A percentile compares a stretch with the other conserved stretches of the same genome.
Conservation (phyloP, 306 rosid species). For the Ammopiptanthus mongolicus region DNA sequence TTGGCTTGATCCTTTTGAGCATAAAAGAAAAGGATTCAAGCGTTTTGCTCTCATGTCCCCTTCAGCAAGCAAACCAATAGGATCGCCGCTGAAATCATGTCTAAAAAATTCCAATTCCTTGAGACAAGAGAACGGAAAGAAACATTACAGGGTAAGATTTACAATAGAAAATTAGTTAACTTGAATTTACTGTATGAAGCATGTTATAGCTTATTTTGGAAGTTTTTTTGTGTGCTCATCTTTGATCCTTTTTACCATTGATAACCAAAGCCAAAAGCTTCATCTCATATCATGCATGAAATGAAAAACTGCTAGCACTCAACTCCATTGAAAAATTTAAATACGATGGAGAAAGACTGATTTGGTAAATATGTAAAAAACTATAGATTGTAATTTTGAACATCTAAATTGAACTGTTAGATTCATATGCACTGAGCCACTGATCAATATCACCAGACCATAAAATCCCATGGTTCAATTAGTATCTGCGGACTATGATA, state of each 20-base stretch:
- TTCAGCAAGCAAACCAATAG: constrained; percentile 11
- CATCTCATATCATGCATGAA: not conserved
- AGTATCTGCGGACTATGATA: too few relatives aligned
- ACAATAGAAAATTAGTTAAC: constrained; percentile 30
- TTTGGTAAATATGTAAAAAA: too few relatives aligned
- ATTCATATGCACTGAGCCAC: too few relatives aligned
- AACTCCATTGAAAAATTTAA: not conserved
- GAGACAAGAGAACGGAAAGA: constrained; percentile 21
- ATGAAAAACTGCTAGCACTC: not conserved
- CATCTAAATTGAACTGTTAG: too few relatives aligned
- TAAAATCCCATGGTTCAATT: too few relatives aligned
- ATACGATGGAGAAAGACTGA: too few relatives aligned
- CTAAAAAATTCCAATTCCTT: constrained; percentile 21
- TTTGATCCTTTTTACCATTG: not conserved
- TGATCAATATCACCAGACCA: too few relatives aligned
- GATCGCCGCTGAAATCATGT: constrained; percentile 33
- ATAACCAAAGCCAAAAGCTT: not conserved
- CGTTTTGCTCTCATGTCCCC: not conserved
- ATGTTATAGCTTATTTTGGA: not conserved
- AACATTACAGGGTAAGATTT: constrained; percentile 34
- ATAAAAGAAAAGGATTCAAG: constrained; percentile 12
- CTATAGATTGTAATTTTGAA: not conserved
- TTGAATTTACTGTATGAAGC: not conserved
- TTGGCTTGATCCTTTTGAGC: constrained; percentile 31
- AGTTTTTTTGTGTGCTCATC: not conserved